phyloP scores from a whole-genome alignment of 352 stramenopile genomes.

The Phytopythium oedochilum region DNA sequence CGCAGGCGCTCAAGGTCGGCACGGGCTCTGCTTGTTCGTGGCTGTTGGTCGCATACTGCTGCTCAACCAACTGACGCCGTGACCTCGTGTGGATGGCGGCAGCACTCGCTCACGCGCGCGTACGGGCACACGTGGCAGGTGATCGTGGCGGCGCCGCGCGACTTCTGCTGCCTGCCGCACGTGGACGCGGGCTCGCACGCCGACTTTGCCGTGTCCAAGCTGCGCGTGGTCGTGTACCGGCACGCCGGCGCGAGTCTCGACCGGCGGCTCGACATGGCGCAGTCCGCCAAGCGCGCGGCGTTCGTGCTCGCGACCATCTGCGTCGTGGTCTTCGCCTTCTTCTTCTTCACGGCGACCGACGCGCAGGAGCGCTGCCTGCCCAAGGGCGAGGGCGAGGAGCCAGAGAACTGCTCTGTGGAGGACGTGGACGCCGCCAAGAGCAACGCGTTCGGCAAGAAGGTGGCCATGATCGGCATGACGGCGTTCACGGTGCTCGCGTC shows the following conservation, averaged over 20 bases:
- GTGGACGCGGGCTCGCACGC: constrained; percentile 30
- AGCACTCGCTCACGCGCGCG: constrained; percentile 53
- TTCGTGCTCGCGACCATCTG: constrained; percentile 59
- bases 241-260: constrained; percentile 51
- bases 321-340: constrained; percentile 53
- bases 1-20: constrained; percentile 53
- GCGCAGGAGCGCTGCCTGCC: constrained; percentile 27
- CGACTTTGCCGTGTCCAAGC: constrained; percentile 48
- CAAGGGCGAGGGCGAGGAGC: constrained; percentile 13
- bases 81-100: not conserved
- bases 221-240: constrained; percentile 67
- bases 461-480: constrained; percentile 44
- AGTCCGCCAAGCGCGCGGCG: constrained; percentile 49
- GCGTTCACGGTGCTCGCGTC: constrained; percentile 59
- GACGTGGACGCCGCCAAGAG: constrained; percentile 38
- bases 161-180: constrained; percentile 58
- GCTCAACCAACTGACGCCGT: not conserved
- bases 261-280: constrained; percentile 47
- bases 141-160: constrained; percentile 40
- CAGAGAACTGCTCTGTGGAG: constrained; percentile 36
- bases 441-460: constrained; percentile 47
- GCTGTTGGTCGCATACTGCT: too few relatives aligned
- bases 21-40: too few relatives aligned
- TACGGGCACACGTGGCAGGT: constrained; percentile 76
- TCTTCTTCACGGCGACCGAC: constrained; percentile 46